Evolutionary conservation across 768 basidiomycete species (phyloP), one percentile per base, ranked within the genome.

Genomic region (Psilocybe sp.): DNA sequence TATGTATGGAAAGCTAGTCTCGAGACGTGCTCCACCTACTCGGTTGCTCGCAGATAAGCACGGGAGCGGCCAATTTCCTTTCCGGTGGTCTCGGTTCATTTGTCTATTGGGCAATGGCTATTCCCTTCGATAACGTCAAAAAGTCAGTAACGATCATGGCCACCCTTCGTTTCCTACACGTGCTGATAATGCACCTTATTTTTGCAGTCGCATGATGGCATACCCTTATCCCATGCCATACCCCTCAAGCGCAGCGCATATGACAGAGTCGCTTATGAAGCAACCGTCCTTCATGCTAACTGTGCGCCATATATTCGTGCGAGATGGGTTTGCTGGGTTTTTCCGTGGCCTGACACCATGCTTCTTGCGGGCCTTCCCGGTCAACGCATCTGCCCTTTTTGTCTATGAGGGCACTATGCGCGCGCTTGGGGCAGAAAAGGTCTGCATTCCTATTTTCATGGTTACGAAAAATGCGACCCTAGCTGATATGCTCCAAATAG

Each of bases 111-210:
- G 69, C 71, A 18, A 77, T 82, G 72, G 83, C 79, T 18, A 84
- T 87, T 54, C 85, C 89, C 3, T 77, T 84, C 48, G 91, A 93
- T 67, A 89, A 89, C 62, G 71, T 90, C 53, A 92, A 93, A 69
- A 92, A 89, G 89, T 89, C 59, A 50, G 74, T 66, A 36, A 7
- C 23, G 7, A 28, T 28, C 23, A 28, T 44, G 45, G 40, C 38
- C 42, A 20, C 35, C 48, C 40, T 18, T 41, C 42, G 37, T 16
- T 38, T 44, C 44, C 39, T 39, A 20, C 31, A 40, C 50, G 39
- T 33, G 39, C 52, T 15, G 18, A 44, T 53, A 36, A 43, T 53
- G 9, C 40, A 8, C 3, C 39, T 31, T 47, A 20, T 44, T 50
- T 58, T 39, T 50, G 14, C 51, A 85, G 83, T 62, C 83, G 81